Base-by-base conservation (phyloP, 78 protist genomes). In the Mastigamoeba balamuthi region DNA sequence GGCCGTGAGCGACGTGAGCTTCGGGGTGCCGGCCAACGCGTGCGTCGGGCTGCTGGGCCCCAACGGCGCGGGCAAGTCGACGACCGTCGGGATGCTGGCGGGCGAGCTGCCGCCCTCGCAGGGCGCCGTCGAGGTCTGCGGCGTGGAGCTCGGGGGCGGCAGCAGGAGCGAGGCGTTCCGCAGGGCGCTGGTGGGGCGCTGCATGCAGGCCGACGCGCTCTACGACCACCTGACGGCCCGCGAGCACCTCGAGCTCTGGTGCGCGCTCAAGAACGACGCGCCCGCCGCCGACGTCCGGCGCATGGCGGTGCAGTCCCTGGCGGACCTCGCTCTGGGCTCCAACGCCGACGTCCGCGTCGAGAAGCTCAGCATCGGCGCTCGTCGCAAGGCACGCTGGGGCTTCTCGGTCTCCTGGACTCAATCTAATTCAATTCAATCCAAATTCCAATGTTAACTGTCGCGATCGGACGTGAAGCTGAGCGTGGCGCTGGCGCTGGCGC, bases 21-120 rank as follows among this genome's bases (percentile, higher is more conserved):
- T 66, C 10, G 70, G 70, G 25, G 36, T 66, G 10, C n/a, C 70
- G 9, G 29, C 37, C 70, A 28, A 66, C n/a, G 70, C 9, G 37
- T 66, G 70, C 70, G 9, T 66, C 36, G 70, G 70, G 10, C 70
- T 66, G 10, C 76, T 87, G 23, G 95, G 95, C 23, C 87, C 88
- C 39, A 91, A 91, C 70, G 96, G 96, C 29, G 92, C 94, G 0
- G 95, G 95, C 28, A 92, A 89, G 70, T 80, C 91, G 6, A 89
- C 92, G n/a, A 68, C 88, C 30, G 38, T 91, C 8, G 1, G 37
- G 27, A 77, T 94, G 77, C 76, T 93, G 40, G 72, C 89, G 0
- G 93, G 94, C 25, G 68, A 77, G 73, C 9, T 29, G 37, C 58
- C 74, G 48, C 87, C 93, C 0, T 52, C 89, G 2, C 2, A 68